Evolutionary conservation across 768 basidiomycete genomes (phyloP).

Genomic region (Leccinum imitatum): DNA sequence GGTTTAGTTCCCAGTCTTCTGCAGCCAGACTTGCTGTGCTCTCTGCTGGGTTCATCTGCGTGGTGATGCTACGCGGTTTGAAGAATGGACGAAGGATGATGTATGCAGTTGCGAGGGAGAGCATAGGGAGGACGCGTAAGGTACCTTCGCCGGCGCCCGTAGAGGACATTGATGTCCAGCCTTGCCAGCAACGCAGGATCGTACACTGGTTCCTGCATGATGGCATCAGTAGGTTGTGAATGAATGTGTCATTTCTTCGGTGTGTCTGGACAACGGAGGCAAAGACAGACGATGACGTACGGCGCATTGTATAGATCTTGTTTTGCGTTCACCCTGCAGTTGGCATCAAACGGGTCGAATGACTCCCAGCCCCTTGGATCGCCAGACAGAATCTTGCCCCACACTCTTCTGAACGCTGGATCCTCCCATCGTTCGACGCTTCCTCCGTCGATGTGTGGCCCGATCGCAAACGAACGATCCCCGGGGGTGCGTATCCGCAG

Average conservation of each 20-base stretch:
- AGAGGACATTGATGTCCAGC: slow-evolving; percentile 51
- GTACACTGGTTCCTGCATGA: slow-evolving; percentile 48
- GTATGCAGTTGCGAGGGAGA: slow-evolving; percentile 57
- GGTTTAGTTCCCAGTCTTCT: slow-evolving; percentile 57
- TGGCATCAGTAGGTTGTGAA: slow-evolving; percentile 1
- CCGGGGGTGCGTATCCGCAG: slow-evolving; percentile 73
- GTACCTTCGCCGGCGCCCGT: slow-evolving; percentile 64
- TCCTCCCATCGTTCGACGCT: slow-evolving; percentile 60
- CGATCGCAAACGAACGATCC: slow-evolving; percentile 63
- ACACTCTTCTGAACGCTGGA: slow-evolving; percentile 40
- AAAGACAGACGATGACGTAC: slow-evolving; percentile 30
- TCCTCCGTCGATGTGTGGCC: slow-evolving; percentile 58
- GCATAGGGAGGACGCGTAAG: slow-evolving; percentile 57
- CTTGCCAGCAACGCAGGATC: slow-evolving; percentile 58
- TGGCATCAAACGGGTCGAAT: slow-evolving; percentile 52
- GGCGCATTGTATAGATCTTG: slow-evolving; percentile 63
- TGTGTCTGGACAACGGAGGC: slow-evolving; percentile 8
- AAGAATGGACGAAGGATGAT: slow-evolving; percentile 68
- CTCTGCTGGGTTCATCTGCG: not conserved
- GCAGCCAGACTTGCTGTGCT: slow-evolving; percentile 31
- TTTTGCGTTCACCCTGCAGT: slow-evolving; percentile 46
- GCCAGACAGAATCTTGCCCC: slow-evolving; percentile 43
- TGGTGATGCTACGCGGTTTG: slow-evolving; percentile 32
- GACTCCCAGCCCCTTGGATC: slow-evolving; percentile 41
- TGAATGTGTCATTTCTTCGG: not conserved